Evolutionary conservation across 2,329 filamentous ascomycete species (phyloP).

Genomic region (Aspergillus sclerotialis): DNA sequence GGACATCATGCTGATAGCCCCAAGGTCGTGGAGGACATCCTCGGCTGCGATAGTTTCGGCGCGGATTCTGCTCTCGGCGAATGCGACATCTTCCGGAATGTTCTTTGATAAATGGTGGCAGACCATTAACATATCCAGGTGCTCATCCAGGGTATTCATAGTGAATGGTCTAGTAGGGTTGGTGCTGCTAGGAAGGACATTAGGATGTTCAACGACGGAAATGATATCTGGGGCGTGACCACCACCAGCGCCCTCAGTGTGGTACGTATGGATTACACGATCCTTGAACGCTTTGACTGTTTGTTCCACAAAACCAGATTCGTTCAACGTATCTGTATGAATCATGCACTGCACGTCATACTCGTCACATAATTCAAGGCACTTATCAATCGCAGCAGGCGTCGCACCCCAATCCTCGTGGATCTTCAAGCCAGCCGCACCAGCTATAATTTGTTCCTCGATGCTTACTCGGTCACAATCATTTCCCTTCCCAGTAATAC

Average conservation of each 20-base stretch:
- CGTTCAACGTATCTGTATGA: conserved; percentile 93
- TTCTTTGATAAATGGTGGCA: conserved; percentile 90
- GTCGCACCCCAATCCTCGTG: conserved; percentile 96
- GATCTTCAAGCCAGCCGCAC: conserved; percentile 83
- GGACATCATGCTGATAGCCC: conserved; percentile 96
- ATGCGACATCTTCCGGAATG: conserved; percentile 92
- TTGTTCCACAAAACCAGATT: conserved; percentile 93
- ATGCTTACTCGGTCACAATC: conserved; percentile 66
- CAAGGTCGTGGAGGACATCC: conserved; percentile 89
- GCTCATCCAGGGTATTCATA: conserved; percentile 86
- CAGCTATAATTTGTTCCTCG: conserved; percentile 72
- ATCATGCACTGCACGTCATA: conserved; percentile 89
- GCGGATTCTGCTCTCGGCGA: conserved; percentile 88
- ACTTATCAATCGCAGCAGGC: conserved; percentile 83
- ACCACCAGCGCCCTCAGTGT: conserved; percentile 91
- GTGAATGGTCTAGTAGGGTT: conserved; percentile 92
- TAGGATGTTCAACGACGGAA: conserved; percentile 76
- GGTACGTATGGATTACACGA: conserved; percentile 91
- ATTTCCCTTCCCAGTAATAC: conserved; percentile 90
- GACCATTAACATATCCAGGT: conserved; percentile 97
- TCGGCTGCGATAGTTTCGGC: conserved; percentile 95
- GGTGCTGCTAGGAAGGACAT: conserved; percentile 84
- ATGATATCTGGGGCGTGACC: conserved; percentile 97
- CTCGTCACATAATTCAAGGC: conserved; percentile 78
- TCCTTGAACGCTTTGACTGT: conserved; percentile 79